Evolutionary conservation across 306 rosid genomes (phyloP), one percentile per base, ranked within the genome.

Genomic region (Ormosia semicastrata): DNA sequence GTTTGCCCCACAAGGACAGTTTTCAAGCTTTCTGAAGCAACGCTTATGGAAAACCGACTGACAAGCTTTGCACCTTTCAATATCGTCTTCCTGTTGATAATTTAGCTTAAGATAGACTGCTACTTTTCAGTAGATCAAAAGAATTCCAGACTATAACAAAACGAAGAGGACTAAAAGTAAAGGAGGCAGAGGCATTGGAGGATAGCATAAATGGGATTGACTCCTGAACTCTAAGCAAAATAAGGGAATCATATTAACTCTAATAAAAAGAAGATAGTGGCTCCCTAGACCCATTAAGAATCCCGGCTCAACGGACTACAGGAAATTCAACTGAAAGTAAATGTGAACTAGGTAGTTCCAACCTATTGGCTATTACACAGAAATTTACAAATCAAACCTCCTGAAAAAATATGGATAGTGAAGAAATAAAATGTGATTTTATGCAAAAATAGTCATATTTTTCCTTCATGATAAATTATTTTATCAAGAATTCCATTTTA

Each of bases 31-130:
- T 81, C 66, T 72, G 81, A 90, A 91, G 90, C 98, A 96, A 80
- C 40, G 87, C 86, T 87, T 91, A 79, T 92, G 99, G 88, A 96
- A 93, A 57, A 89, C 86, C 8, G 91, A 81, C 77, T 82, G 90
- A 81, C 99, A 96, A 54, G 93, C 77, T 67, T 82, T 71, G 77
- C 99, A 96, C 82, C 80, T 89, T 83, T 91, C 91, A 50, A 92
- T 86, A 46, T 92, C 91, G 8, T 77, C 92, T 88, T 91, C 99
- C 99, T 93, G 97, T 74, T 44, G n/a, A 84, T 68, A 80, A 67
- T 72, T 73, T 69, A 82, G 30, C 37, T 84, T 80, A 75, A 86
- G 77, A 82, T 71, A 69, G 64, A 39, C 17, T 17, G 47, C 32
- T 36, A 59, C 18, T 72, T 70, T 76, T 56, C 47, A 66, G 41